Conservation (phyloP, 2,329 filamentous ascomycete species). For the Parafenestella ontariensis region DNA sequence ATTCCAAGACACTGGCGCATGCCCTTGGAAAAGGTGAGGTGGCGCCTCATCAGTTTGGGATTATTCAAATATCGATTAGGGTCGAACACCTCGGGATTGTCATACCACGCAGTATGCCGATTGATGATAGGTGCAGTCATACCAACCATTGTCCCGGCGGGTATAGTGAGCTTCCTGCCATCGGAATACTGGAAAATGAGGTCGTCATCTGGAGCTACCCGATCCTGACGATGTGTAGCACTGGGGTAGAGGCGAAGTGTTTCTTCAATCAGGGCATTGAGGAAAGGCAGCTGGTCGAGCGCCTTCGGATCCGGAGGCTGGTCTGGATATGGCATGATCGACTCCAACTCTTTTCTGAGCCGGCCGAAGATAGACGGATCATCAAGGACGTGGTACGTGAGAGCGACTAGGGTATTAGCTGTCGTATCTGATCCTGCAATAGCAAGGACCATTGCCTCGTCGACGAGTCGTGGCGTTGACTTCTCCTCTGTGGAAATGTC, state of each 20-base stretch:
- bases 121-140: background rate
- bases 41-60: background rate
- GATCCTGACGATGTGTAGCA: slow-evolving; percentile 6
- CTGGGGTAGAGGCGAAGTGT: slow-evolving; percentile 36
- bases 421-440: slow-evolving; percentile 17
- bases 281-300: slow-evolving; percentile 12
- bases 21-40: slow-evolving; percentile 5
- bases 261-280: slow-evolving; percentile 42
- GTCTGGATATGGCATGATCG: slow-evolving; percentile 3
- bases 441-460: slow-evolving; percentile 14
- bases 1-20: slow-evolving; percentile 6
- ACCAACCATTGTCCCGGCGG: background rate
- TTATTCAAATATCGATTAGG: background rate
- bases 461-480: slow-evolving; percentile 12
- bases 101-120: background rate
- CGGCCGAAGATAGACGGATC: slow-evolving; percentile 2
- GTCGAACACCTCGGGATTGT: background rate
- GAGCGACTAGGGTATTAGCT: slow-evolving; percentile 2
- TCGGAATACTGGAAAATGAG: slow-evolving; percentile 1
- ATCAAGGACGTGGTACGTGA: slow-evolving; percentile 11
- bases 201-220: slow-evolving; percentile 4
- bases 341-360: slow-evolving; percentile 7
- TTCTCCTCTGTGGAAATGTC: slow-evolving; percentile 21
- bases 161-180: background rate
- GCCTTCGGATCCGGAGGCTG: slow-evolving; percentile 1